A percentile compares a stretch with the other conserved stretches of the same genome.
Conservation (phyloP, 306 rosid species). For the Abrus pulchellus region DNA sequence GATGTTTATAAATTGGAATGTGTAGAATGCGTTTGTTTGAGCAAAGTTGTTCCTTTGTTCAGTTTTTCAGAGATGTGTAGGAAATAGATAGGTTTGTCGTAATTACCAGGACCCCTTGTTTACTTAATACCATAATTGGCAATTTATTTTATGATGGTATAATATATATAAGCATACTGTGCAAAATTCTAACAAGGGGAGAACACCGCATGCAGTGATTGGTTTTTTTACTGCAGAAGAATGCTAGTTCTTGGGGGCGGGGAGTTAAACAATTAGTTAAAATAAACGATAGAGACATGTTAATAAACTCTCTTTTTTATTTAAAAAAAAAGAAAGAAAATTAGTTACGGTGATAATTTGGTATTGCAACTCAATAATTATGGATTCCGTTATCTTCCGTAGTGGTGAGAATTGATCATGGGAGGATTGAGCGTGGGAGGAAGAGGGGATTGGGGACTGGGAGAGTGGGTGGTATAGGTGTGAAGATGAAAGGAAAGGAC, state of each 20-base stretch:
- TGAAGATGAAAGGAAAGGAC: too few species aligned
- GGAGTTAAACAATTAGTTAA: not conserved
- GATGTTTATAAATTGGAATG: conserved; percentile 40
- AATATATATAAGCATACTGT: not conserved
- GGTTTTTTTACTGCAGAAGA: not conserved
- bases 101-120: conserved; percentile 12
- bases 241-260: not conserved
- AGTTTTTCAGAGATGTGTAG: conserved; percentile 18
- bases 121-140: conserved; percentile 12
- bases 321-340: too few species aligned
- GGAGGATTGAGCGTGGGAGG: too few species aligned
- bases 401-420: too few species aligned
- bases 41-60: conserved; percentile 34
- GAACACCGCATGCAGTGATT: not conserved
- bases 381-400: too few species aligned
- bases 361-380: too few species aligned
- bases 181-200: not conserved
- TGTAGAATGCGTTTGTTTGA: conserved; percentile 42
- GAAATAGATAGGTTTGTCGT: conserved; percentile 28
- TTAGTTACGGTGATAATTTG: too few species aligned
- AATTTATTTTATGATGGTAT: not conserved
- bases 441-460: too few species aligned
- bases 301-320: too few species aligned
- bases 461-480: not conserved
- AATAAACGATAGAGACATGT: not conserved